These are phyloP conservation scores for Suillus bovinus DNA, from an alignment of 768 basidiomycete species.

Conservation along the genomic window DNA sequence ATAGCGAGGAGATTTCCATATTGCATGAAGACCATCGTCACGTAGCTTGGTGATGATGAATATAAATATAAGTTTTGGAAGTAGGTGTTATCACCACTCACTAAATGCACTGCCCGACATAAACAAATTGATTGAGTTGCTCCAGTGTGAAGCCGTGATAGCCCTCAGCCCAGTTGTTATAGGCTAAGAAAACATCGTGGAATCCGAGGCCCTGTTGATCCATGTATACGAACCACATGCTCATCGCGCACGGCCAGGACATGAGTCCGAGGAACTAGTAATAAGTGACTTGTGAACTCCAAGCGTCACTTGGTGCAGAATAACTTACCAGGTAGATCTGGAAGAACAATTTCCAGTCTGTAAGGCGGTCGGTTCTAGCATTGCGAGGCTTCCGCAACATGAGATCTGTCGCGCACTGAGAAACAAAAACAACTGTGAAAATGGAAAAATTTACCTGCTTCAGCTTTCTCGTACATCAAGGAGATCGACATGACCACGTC, in stretches of 20 bases:
- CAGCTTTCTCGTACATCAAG: slow-evolving; percentile 53
- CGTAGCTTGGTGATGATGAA: slow-evolving; percentile 38
- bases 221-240: slow-evolving; percentile 43
- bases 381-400: slow-evolving; percentile 51
- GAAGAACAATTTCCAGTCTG: slow-evolving; percentile 48
- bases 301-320: slow-evolving; percentile 3
- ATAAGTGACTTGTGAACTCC: slow-evolving; percentile 7
- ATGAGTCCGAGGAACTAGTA: slow-evolving; percentile 43
- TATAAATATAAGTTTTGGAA: not conserved
- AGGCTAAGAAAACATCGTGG: slow-evolving; percentile 40
- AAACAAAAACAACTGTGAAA: not conserved
- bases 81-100: slow-evolving; percentile 22
- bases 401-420: slow-evolving; percentile 33
- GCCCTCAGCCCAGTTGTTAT: slow-evolving; percentile 39
- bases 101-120: slow-evolving; percentile 48
- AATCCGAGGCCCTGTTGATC: slow-evolving; percentile 37
- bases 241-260: slow-evolving; percentile 48
- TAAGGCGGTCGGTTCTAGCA: slow-evolving; percentile 48
- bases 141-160: slow-evolving; percentile 33
- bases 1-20: slow-evolving; percentile 43
- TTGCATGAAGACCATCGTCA: slow-evolving; percentile 49
- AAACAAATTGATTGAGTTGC: slow-evolving; percentile 37
- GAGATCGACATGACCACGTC: slow-evolving; percentile 53
- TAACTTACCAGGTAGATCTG: slow-evolving; percentile 47
- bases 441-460: slow-evolving; percentile 36